Evolutionary conservation across 148 eudicot genomes (phyloP).

Genomic region (Pouteria glomerata): DNA sequence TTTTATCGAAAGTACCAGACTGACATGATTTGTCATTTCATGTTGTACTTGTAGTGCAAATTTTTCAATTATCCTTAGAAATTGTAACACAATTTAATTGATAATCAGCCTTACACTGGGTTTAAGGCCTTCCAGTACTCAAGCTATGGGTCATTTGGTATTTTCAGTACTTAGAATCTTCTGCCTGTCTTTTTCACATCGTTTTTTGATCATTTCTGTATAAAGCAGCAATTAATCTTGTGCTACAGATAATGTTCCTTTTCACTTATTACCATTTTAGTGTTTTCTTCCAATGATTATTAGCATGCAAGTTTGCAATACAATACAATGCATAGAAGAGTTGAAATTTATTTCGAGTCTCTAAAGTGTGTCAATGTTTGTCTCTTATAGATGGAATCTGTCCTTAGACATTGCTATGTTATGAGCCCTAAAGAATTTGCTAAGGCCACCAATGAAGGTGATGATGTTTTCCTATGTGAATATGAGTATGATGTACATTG

Average conservation of each 20-base stretch:
- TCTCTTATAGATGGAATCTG: slow-evolving; percentile 80
- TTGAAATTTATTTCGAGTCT: not conserved
- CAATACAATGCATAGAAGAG: not conserved
- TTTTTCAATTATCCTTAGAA: not conserved
- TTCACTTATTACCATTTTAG: not conserved
- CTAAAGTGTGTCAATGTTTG: slow-evolving; percentile 5
- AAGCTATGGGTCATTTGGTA: not conserved
- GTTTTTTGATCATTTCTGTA: not conserved
- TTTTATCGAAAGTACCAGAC: too few relatives aligned
- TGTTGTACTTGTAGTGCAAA: too few relatives aligned
- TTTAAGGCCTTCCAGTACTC: not conserved
- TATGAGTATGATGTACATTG: slow-evolving; percentile 87
- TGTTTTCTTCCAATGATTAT: not conserved
- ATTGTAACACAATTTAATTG: not conserved
- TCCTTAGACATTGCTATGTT: slow-evolving; percentile 83
- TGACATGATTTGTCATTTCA: not conserved
- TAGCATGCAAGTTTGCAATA: not conserved
- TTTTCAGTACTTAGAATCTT: not conserved
- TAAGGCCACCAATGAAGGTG: slow-evolving; percentile 74
- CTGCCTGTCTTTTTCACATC: not conserved
- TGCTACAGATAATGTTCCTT: not conserved
- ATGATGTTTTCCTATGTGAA: slow-evolving; percentile 92
- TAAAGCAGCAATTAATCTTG: not conserved
- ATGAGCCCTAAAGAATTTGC: slow-evolving; percentile 75
- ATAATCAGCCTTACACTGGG: not conserved